Conservation (phyloP, 257 asterid species). For the Solanum etuberosum region DNA sequence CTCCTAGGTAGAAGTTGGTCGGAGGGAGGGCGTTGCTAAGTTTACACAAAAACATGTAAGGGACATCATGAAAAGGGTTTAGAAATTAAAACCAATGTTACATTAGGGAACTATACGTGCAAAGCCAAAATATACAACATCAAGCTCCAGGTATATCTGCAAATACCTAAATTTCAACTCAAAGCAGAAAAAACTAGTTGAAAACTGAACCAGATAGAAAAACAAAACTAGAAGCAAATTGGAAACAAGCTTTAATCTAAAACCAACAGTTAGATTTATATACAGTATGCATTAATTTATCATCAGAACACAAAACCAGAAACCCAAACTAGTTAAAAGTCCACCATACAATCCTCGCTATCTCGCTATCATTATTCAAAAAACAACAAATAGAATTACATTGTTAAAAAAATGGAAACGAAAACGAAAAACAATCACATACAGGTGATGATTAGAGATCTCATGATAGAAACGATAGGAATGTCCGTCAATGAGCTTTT, state of each 20-base stretch:
- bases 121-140: background rate
- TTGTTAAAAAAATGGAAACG: background rate
- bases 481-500: conserved; percentile 87
- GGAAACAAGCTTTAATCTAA: background rate
- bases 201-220: background rate
- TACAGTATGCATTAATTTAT: background rate
- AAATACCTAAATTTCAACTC: background rate
- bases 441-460: conserved; percentile 84
- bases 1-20: background rate
- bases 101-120: background rate
- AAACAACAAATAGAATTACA: background rate
- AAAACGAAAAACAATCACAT: conserved; percentile 2
- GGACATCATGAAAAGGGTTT: background rate
- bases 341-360: background rate
- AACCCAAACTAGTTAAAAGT: background rate
- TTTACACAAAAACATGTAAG: background rate
- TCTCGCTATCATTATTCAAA: background rate
- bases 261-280: background rate
- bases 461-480: conserved; percentile 75
- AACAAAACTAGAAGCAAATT: background rate
- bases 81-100: background rate
- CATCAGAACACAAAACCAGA: background rate
- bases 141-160: background rate
- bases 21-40: background rate
- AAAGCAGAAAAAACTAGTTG: background rate